phyloP scores from a whole-genome alignment of 2,329 filamentous ascomycete genomes.

The Fusarium cicatricum region DNA sequence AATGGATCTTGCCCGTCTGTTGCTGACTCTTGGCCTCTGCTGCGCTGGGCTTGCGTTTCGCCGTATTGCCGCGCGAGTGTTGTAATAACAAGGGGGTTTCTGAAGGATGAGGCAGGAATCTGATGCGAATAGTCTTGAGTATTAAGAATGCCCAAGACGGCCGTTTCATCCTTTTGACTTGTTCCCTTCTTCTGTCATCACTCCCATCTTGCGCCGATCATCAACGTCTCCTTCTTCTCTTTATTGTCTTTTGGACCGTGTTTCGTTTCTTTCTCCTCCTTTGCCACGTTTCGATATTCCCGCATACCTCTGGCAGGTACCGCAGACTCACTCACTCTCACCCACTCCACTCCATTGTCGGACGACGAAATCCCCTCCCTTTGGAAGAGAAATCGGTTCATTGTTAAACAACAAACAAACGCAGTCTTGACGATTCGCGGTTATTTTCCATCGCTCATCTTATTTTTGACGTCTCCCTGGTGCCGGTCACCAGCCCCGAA shows the following conservation, averaged over 20 bases:
- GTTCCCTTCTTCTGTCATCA: conserved; percentile 7
- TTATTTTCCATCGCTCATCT: conserved; percentile 4
- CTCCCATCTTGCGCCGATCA: neutral
- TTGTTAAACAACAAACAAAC: conserved; percentile 8
- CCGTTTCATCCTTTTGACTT: conserved; percentile 26
- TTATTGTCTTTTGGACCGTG: too few species aligned
- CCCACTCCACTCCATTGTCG: neutral
- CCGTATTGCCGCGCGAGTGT: neutral
- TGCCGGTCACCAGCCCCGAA: conserved; percentile 32
- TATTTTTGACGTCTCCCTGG: conserved; percentile 4
- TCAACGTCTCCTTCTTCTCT: conserved; percentile 3
- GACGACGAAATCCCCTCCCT: conserved; percentile 9
- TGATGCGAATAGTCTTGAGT: conserved; percentile 4
- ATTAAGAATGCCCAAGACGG: conserved; percentile 24
- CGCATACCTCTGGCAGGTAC: conserved; percentile 40
- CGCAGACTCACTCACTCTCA: conserved; percentile 6
- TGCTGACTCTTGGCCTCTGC: conserved; percentile 1
- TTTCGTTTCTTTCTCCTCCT: neutral
- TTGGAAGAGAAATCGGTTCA: conserved; percentile 4
- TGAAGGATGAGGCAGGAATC: conserved; percentile 1
- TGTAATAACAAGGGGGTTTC: neutral
- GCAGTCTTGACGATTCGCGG: conserved; percentile 31
- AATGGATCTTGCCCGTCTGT: conserved; percentile 25
- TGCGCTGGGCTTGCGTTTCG: neutral
- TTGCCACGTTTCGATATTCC: conserved; percentile 30